Evolutionary conservation across 2,329 filamentous ascomycete genomes (phyloP).

Genomic region (Gyromitra esculenta): DNA sequence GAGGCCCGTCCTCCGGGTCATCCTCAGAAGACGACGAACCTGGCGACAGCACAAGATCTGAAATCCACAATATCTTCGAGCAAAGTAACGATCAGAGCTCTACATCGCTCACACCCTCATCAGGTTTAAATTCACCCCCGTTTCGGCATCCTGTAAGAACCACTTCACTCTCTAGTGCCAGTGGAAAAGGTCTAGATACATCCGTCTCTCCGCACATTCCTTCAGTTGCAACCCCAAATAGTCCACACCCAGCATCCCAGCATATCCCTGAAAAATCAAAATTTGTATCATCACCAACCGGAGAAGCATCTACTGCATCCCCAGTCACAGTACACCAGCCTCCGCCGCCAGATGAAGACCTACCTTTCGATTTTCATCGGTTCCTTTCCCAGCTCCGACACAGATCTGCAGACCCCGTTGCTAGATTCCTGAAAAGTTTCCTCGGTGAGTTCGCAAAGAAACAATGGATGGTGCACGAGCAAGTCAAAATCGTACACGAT

Average conservation of each 20-base stretch:
- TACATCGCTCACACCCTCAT: slow-evolving; percentile 50
- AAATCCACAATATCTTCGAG: slow-evolving; percentile 92
- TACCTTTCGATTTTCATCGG: slow-evolving; percentile 96
- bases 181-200: slow-evolving; percentile 34
- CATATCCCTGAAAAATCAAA: slow-evolving; percentile 61
- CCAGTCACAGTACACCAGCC: slow-evolving; percentile 64
- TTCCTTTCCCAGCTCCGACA: slow-evolving; percentile 96
- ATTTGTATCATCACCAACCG: slow-evolving; percentile 69
- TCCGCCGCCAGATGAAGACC: slow-evolving; percentile 75
- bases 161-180: slow-evolving; percentile 58
- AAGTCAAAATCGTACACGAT: slow-evolving; percentile 98
- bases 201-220: slow-evolving; percentile 13
- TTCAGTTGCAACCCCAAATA: slow-evolving; percentile 21
- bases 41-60: slow-evolving; percentile 76
- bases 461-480: slow-evolving; percentile 99
- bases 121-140: slow-evolving; percentile 40
- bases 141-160: slow-evolving; percentile 48
- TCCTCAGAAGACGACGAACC: slow-evolving; percentile 68
- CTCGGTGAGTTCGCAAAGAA: slow-evolving; percentile 93
- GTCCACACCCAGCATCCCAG: slow-evolving; percentile 11
- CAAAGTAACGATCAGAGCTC: slow-evolving; percentile 52
- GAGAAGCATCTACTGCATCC: slow-evolving; percentile 69
- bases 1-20: slow-evolving; percentile 35
- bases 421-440: slow-evolving; percentile 93
- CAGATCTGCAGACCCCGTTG: slow-evolving; percentile 96